Conservation (phyloP, 73 alveolate genomes). For the Effrenium voratum region DNA sequence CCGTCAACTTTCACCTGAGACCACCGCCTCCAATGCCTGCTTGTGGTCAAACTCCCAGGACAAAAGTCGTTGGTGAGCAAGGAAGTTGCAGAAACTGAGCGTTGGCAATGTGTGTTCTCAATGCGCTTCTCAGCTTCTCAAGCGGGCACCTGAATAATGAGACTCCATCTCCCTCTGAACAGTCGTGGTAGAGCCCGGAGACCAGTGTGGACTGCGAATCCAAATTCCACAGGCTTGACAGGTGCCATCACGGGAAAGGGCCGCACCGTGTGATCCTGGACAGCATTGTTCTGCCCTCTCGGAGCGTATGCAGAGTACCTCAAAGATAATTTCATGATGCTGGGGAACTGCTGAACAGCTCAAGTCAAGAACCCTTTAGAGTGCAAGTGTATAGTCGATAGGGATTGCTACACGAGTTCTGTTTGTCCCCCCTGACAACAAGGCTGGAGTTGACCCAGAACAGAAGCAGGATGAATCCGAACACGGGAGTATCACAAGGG, state of each 20-base stretch:
- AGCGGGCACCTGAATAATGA: not conserved
- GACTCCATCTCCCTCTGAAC: slow-evolving; percentile 63
- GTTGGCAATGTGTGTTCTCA: not conserved
- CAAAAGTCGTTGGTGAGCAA: slow-evolving; percentile 75
- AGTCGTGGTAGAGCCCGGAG: slow-evolving; percentile 68
- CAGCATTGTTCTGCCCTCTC: not conserved
- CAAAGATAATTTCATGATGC: not conserved
- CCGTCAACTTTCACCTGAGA: not conserved
- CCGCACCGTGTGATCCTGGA: slow-evolving; percentile 23
- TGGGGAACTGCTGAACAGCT: not conserved
- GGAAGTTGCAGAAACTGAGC: slow-evolving; percentile 65
- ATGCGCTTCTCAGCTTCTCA: not conserved
- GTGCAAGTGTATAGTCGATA: not conserved
- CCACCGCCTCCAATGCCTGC: slow-evolving; percentile 20
- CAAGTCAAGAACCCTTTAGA: not conserved
- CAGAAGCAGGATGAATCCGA: too few species aligned
- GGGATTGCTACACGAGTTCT: too few species aligned
- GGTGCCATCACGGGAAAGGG: not conserved
- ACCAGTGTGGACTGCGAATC: slow-evolving; percentile 13
- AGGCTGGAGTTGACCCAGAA: too few species aligned
- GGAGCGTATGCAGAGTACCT: slow-evolving; percentile 19
- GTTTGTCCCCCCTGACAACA: too few species aligned
- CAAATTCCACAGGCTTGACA: not conserved
- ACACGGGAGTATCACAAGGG: too few species aligned
- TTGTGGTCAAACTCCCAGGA: slow-evolving; percentile 52